Evolutionary conservation across 441 rosid species (phyloP), one percentile per base, ranked within the genome.

Genomic region (Populus hybrid): DNA sequence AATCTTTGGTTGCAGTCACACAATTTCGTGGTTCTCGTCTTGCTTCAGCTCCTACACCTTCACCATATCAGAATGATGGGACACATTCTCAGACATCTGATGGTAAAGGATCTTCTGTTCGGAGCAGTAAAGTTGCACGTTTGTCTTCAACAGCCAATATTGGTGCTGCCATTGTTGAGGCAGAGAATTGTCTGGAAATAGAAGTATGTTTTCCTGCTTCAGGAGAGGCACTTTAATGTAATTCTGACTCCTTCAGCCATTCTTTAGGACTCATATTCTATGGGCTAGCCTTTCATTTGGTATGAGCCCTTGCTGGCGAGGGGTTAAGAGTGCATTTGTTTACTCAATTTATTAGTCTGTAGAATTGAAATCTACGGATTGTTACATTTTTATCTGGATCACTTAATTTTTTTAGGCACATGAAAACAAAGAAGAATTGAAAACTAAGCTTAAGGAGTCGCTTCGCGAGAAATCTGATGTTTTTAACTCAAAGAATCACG

Each of bases 1-100:
- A 90, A 28, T 80, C 87, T 79, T 85, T 97, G 83, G 98, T 94
- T 84, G 90, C 98, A 21, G 94, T 97, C 84, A 50, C 92, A 83
- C 87, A 85, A 79, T 91, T 84, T 85, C 92, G 77, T 71, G 97
- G 98, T 80, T 93, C 98, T 78, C 91, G 98, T 74, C 99, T 96
- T 79, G 96, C 99, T 73, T 90, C 99, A 34, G 97, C 90, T 75
- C 92, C 94, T 80, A 64, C 86, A 34, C 92, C 95, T 74, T 89
- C 98, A 46, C 99, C 98, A 54, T 96, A 79, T 85, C 91, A 88
- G 88, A 81, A 79, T n/a, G 76, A 61, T 32, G 12, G 66, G 11
- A 21, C 28, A 10, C 66, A 23, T 23, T 21, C 66, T 28, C 72
- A 14, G 85, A 77, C 36, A 72, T 72, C 36, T 69, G 57, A 73